phyloP scores from a whole-genome alignment of 257 asterid species.

The Solanum corneliomulleri region DNA sequence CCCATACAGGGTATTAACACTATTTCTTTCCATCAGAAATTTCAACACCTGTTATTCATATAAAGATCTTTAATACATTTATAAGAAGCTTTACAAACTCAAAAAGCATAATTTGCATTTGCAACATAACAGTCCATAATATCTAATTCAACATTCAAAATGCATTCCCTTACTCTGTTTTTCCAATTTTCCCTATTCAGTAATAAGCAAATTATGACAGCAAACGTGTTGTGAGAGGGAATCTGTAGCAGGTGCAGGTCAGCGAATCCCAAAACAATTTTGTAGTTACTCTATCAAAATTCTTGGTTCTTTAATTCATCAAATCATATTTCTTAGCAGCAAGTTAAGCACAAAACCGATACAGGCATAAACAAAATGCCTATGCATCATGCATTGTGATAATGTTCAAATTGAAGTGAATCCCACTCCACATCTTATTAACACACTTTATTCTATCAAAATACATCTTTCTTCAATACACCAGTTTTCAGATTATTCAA shows the following conservation, averaged over 20 bases:
- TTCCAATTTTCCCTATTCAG: neutral
- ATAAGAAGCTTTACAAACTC: neutral
- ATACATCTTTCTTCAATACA: neutral
- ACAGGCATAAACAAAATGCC: neutral
- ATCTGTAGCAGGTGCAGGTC: neutral
- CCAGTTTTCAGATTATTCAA: neutral
- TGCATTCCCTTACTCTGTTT: neutral
- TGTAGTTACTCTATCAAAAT: neutral
- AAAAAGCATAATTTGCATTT: neutral
- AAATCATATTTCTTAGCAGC: neutral
- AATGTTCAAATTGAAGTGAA: neutral
- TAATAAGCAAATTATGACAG: neutral
- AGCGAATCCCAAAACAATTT: neutral
- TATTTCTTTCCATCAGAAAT: slow-evolving; percentile 75
- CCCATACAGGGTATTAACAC: slow-evolving; percentile 56
- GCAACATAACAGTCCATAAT: neutral
- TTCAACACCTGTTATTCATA: slow-evolving; percentile 48
- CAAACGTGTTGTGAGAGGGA: neutral
- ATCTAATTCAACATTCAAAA: neutral
- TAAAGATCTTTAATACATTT: neutral
- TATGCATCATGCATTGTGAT: neutral
- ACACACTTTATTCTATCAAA: neutral
- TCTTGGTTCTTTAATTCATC: neutral
- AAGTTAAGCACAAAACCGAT: neutral
- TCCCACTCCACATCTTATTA: neutral